Evolutionary conservation across 345 rosid genomes (phyloP).

Genomic region (Acer negundo): DNA sequence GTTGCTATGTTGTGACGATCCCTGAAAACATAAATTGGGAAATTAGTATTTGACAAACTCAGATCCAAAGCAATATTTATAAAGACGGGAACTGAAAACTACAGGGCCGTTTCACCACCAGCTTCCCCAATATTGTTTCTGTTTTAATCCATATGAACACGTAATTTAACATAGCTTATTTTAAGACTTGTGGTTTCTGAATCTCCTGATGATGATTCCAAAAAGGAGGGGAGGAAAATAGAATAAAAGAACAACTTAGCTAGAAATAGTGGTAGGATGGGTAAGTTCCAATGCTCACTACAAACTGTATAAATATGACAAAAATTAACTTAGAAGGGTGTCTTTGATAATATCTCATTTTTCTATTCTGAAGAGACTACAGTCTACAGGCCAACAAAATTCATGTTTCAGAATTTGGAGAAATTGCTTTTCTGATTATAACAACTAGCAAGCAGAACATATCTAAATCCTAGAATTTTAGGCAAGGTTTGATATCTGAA

Average conservation of each 20-base stretch:
- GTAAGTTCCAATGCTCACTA: neutral
- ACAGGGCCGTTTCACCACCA: neutral
- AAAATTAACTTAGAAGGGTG: neutral
- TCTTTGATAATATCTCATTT: neutral
- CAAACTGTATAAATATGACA: neutral
- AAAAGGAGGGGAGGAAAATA: neutral
- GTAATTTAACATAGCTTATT: neutral
- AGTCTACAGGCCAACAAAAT: neutral
- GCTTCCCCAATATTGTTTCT: neutral
- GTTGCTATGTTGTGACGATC: slow-evolving; percentile 76
- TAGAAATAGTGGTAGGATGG: neutral
- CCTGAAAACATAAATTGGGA: slow-evolving; percentile 42
- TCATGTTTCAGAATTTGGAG: neutral
- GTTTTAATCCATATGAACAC: neutral
- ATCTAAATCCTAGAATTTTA: neutral
- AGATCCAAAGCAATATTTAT: neutral
- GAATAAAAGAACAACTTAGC: neutral
- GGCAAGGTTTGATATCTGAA: neutral
- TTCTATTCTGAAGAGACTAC: neutral
- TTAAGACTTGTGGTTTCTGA: neutral
- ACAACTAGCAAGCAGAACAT: neutral
- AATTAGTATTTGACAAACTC: neutral
- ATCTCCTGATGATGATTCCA: neutral
- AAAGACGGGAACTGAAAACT: neutral
- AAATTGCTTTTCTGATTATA: neutral